These are phyloP conservation scores for Caloboletus firmus DNA, from an alignment of 1,284 basidiomycete species.

Conservation along the genomic window DNA sequence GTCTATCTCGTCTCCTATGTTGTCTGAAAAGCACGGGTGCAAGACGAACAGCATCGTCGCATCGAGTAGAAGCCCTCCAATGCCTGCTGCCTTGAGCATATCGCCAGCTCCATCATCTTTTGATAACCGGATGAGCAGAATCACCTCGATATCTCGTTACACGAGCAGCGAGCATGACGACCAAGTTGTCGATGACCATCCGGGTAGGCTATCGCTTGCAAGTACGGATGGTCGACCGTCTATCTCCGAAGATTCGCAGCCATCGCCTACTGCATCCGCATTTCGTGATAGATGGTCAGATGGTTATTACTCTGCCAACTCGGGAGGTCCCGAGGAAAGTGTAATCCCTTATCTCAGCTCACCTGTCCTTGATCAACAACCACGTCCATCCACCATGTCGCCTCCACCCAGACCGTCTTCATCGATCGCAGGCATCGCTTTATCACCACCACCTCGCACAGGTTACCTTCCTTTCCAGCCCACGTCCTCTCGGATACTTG, in stretches of 20 bases:
- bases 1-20: conserved; percentile 50
- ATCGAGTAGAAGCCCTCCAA: conserved; percentile 43
- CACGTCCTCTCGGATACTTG: conserved; percentile 21
- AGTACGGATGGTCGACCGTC: conserved; percentile 43
- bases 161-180: conserved; percentile 43
- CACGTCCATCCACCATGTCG: conserved; percentile 48
- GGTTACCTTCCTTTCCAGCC: conserved; percentile 26
- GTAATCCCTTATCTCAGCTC: conserved; percentile 10
- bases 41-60: conserved; percentile 34
- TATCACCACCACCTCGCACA: conserved; percentile 56
- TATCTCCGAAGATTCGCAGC: conserved; percentile 54
- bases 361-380: conserved; percentile 17
- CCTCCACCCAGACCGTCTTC: conserved; percentile 52
- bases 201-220: conserved; percentile 37
- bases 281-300: conserved; percentile 54
- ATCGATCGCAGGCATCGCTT: conserved; percentile 40
- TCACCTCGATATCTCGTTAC: conserved; percentile 40
- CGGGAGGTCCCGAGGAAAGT: conserved; percentile 19
- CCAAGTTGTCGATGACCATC: conserved; percentile 35
- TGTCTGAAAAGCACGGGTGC: conserved; percentile 46
- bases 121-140: conserved; percentile 33
- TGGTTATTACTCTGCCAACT: conserved; percentile 31
- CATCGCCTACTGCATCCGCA: conserved; percentile 69
- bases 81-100: conserved; percentile 32
- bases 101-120: conserved; percentile 33